Evolutionary conservation across 2,329 filamentous ascomycete species (phyloP).

Genomic region (Aschersonia sp.): DNA sequence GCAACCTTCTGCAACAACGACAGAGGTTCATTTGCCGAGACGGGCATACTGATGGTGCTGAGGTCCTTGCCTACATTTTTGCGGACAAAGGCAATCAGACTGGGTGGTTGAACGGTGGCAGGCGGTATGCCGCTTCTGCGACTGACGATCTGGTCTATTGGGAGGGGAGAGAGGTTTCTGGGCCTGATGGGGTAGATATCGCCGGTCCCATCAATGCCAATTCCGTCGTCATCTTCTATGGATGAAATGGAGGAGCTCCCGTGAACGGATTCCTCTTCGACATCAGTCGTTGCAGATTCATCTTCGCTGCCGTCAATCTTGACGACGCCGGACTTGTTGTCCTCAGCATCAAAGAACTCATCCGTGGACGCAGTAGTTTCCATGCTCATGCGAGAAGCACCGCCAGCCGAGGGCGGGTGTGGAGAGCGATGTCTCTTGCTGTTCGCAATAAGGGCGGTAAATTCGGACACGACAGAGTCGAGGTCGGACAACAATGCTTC

Average conservation of each 20-base stretch:
- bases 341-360: conserved; percentile 89
- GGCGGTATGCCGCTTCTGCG: conserved; percentile 58
- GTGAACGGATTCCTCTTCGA: conserved; percentile 6
- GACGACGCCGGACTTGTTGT: conserved; percentile 50
- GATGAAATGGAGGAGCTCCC: conserved; percentile 46
- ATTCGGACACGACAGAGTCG: conserved; percentile 70
- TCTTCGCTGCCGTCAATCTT: conserved; percentile 60
- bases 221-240: conserved; percentile 42
- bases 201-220: conserved; percentile 43
- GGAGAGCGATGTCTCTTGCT: conserved; percentile 63
- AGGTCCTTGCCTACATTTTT: conserved; percentile 98
- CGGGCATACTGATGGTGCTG: conserved; percentile 93
- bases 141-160: conserved; percentile 47
- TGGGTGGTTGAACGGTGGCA: conserved; percentile 69
- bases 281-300: conserved; percentile 22
- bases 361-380: conserved; percentile 62
- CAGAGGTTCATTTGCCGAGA: conserved; percentile 85
- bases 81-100: conserved; percentile 81
- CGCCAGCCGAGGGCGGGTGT: conserved; percentile 31
- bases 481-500: conserved; percentile 72
- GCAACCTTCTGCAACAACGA: conserved; percentile 79
- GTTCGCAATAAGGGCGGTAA: conserved; percentile 59
- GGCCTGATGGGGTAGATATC: conserved; percentile 60
- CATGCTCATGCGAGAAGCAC: conserved; percentile 45
- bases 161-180: conserved; percentile 63